Evolutionary conservation across 345 rosid genomes (phyloP), one percentile per base, ranked within the genome.

Genomic region (Zanthoxylum bungeanum): DNA sequence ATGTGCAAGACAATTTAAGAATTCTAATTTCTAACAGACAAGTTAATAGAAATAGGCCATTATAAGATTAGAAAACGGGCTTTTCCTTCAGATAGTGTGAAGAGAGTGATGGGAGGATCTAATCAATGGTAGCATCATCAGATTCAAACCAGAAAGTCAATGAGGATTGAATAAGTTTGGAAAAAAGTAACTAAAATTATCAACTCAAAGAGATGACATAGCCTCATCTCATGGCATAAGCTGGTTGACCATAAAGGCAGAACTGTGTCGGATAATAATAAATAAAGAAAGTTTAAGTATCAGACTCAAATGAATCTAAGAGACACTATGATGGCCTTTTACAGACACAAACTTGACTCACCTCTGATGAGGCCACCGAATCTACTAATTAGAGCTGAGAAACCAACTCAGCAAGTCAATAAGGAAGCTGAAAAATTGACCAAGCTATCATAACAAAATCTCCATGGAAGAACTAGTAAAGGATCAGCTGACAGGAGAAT

Each of bases 401-500:
- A 66, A 73, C 63, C 82, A 78, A 64, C 70, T 42, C 78, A 56
- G 68, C 74, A 76, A 75, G 82, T 80, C 84, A 82, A 81, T 73
- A 75, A 68, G 74, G 69, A 69, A 67, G 75, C 71, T 49, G 36
- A 44, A 76, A 55, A 67, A n/a, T n/a, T n/a, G 64, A 69, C 58
- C 49, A 56, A 69, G 68, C 17, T 19, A 78, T 76, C 72, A 87
- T 85, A 82, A 76, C 49, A 66, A 78, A 67, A 81, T 88, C 88
- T 85, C 82, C 75, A 68, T 79, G 69, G 85, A 81, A 88, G 89
- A 80, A 83, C 83, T 47, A 75, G 78, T 62, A 9, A 53, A 49
- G 72, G 80, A 76, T 82, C 46, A 77, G 69, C 80, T 82, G 76
- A 81, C 80, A 21, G 34, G 30, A 72, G 22, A 40, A 39, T 25